Evolutionary conservation across 495 filamentous ascomycete species (phyloP).

Genomic region (Aspergillus olivimuriae): DNA sequence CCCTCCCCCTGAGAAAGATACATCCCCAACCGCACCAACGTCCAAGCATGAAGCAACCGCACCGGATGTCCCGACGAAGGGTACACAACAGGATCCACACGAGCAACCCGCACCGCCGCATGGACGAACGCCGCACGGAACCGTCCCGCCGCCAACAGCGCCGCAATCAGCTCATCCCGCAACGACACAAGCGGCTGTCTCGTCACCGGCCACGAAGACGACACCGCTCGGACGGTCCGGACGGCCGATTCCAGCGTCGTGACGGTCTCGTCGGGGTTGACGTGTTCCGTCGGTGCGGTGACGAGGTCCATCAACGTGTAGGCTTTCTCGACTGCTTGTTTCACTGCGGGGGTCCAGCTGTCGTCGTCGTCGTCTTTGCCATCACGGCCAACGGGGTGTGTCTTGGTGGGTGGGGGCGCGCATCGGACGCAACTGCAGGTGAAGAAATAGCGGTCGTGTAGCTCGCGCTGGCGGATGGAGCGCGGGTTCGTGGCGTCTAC

Average conservation of each 20-base stretch:
- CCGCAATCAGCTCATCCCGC: conserved; percentile 32
- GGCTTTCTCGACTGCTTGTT: background rate
- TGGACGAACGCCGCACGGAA: conserved; percentile 32
- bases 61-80: conserved; percentile 31
- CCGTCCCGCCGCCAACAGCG: conserved; percentile 21
- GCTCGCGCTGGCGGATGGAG: conserved; percentile 40
- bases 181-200: conserved; percentile 37
- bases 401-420: too few species aligned
- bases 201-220: conserved; percentile 24
- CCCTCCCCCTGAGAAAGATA: conserved; percentile 28
- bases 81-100: conserved; percentile 34
- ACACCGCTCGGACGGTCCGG: background rate
- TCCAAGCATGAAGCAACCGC: conserved; percentile 38
- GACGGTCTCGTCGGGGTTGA: conserved; percentile 4
- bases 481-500: conserved; percentile 53
- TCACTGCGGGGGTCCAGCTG: background rate
- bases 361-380: background rate
- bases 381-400: background rate
- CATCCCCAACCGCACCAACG: conserved; percentile 31
- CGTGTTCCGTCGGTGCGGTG: too few species aligned
- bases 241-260: background rate
- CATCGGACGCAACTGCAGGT: conserved; percentile 56
- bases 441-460: conserved; percentile 59
- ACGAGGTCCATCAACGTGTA: background rate
- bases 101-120: conserved; percentile 30